Base-by-base conservation (phyloP, 768 basidiomycete species). In the Suillus subaureus region DNA sequence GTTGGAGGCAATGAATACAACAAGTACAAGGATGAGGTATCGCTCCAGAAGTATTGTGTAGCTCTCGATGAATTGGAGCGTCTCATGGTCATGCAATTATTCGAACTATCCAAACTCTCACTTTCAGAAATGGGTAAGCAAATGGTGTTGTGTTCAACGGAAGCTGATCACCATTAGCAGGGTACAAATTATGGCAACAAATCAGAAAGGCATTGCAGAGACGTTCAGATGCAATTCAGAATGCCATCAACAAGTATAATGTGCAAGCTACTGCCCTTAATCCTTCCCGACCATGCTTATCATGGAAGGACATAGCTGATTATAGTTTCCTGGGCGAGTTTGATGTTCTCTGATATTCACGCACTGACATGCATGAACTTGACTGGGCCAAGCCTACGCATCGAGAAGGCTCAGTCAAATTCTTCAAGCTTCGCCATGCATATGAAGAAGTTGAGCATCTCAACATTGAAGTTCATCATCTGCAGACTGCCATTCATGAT, bases 1-100 rank as follows among this genome's bases (percentile, higher is more conserved):
- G 23, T 67, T 4, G 62, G 62, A 31, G 23, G 47, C 35, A 43
- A 33, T 16, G 62, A 64, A 28, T 67, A 67, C 23, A 58, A 42
- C 21, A 35, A 45, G 18, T 49, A 16, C 12, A 64, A 49, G 43
- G 35, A 16, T 15, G 35, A 61, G n/a, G 60, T 6, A 21, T 40
- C 9, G 23, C 39, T 61, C n/a, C 21, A 26, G 35, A 66, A 70
- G 28, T 81, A 80, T 62, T 70, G 67, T 8, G 54, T 47, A 15
- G 78, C 79, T 2, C 71, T 82, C 0, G 71, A 79, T 26, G 67
- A 71, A 18, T 65, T 82, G 0, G 75, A 81, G 55, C 33, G 66
- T 35, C 77, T 81, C 18, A 73, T 77, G 4, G 68, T 80, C 1
- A 75, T 75, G 67, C 72, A 72, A 0, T 68, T 82, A 2, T 80